Evolutionary conservation across 2,329 filamentous ascomycete species (phyloP).

Genomic region (Gyromitra esculenta): DNA sequence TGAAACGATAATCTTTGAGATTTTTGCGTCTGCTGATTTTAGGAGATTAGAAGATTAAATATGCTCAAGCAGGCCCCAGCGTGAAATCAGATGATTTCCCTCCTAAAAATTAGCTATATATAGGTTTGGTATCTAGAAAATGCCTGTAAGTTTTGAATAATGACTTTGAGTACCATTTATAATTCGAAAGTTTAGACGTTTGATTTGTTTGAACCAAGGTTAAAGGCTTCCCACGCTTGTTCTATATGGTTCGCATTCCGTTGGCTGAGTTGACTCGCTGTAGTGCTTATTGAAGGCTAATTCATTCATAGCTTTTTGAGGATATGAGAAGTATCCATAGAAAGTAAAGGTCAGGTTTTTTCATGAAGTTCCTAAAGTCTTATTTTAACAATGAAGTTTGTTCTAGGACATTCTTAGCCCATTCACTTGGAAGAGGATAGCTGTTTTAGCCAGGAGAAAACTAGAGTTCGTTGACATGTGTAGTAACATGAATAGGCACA

Average conservation of each 20-base stretch:
- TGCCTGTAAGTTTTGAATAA: background rate
- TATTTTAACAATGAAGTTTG: background rate
- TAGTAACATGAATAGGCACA: background rate
- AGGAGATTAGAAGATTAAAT: background rate
- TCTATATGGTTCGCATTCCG: background rate
- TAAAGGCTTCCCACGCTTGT: background rate
- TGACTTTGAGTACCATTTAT: background rate
- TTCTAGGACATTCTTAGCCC: background rate
- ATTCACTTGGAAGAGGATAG: background rate
- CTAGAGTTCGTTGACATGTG: background rate
- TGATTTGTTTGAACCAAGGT: background rate
- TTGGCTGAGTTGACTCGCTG: too few species aligned
- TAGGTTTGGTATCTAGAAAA: too few species aligned
- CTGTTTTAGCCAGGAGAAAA: background rate
- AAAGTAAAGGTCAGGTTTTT: background rate
- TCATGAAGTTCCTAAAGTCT: background rate
- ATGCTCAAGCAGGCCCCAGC: background rate
- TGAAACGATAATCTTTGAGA: conserved; percentile 10
- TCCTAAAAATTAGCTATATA: background rate
- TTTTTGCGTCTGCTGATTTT: background rate
- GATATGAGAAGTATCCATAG: background rate
- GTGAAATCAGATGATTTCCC: background rate
- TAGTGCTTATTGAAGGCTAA: too few species aligned
- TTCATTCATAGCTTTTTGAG: background rate
- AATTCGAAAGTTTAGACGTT: background rate